A percentile compares a stretch with the other conserved stretches of the same genome.
phyloP scores from a whole-genome alignment of 2,329 filamentous ascomycete genomes.

The Alternaria hordeiaustralica region DNA sequence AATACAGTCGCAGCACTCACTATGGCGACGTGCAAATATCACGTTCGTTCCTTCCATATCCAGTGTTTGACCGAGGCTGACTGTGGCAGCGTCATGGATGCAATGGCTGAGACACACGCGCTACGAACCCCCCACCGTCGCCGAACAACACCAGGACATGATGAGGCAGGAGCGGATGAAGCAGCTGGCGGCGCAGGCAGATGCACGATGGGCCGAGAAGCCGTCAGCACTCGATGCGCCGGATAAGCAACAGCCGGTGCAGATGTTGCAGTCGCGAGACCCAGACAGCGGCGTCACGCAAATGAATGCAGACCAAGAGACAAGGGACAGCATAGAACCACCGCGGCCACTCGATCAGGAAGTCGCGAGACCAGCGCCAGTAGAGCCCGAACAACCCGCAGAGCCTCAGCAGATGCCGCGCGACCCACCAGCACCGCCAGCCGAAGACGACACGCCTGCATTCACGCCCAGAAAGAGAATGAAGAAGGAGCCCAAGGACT shows the following conservation, averaged over 20 bases:
- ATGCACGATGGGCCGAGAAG: slow-evolving; percentile 67
- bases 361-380: slow-evolving; percentile 9
- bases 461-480: slow-evolving; percentile 30
- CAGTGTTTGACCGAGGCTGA: background rate
- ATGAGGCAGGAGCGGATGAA: slow-evolving; percentile 65
- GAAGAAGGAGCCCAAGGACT: slow-evolving; percentile 42
- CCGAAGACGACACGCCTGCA: slow-evolving; percentile 16
- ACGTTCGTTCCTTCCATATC: slow-evolving; percentile 48
- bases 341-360: background rate
- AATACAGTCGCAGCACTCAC: slow-evolving; percentile 60
- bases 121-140: slow-evolving; percentile 60
- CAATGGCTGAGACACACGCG: slow-evolving; percentile 72
- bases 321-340: slow-evolving; percentile 28
- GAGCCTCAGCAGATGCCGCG: slow-evolving; percentile 25
- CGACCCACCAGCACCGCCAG: slow-evolving; percentile 15
- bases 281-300: slow-evolving; percentile 48
- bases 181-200: slow-evolving; percentile 64
- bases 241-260: slow-evolving; percentile 55
- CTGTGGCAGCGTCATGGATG: slow-evolving; percentile 65
- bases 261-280: slow-evolving; percentile 54
- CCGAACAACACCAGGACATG: slow-evolving; percentile 66
- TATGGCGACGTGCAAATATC: slow-evolving; percentile 66
- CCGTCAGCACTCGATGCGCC: slow-evolving; percentile 65
- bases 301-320: slow-evolving; percentile 43
- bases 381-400: background rate